Percentiles rank a stretch among this genome's conserved stretches.
phyloP scores from a whole-genome alignment of 2,329 filamentous ascomycete species.

The Reticulascus tulasneorum region DNA sequence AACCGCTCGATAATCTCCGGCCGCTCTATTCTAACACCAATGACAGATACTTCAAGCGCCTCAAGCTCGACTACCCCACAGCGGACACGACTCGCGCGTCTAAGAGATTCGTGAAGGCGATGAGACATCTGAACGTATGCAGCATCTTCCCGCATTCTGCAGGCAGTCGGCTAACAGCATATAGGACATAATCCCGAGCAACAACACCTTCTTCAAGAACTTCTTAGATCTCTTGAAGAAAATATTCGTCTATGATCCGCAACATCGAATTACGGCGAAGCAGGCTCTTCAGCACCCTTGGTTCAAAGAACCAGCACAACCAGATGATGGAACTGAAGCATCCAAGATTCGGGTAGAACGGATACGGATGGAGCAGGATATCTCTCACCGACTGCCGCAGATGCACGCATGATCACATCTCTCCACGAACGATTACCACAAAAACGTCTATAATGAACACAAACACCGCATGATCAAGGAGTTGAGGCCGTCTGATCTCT shows the following conservation, averaged over 20 bases:
- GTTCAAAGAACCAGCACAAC: constrained; percentile 60
- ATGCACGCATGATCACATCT: constrained; percentile 12
- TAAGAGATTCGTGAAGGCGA: constrained; percentile 65
- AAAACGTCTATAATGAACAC: constrained; percentile 16
- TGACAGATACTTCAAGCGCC: constrained; percentile 61
- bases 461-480: constrained; percentile 15
- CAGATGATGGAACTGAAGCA: constrained; percentile 66
- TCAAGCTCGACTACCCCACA: constrained; percentile 62
- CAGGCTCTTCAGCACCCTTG: constrained; percentile 63
- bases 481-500: constrained; percentile 14
- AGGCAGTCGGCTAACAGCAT: constrained; percentile 14
- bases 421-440: too few relatives aligned
- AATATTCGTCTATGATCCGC: constrained; percentile 66
- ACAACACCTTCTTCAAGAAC: constrained; percentile 54
- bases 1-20: neutral
- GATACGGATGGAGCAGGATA: constrained; percentile 39
- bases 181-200: constrained; percentile 62
- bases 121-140: constrained; percentile 63
- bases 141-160: neutral
- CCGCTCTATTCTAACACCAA: constrained; percentile 20
- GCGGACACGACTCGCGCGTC: constrained; percentile 61
- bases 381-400: constrained; percentile 6
- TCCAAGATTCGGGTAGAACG: constrained; percentile 58
- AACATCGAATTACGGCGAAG: constrained; percentile 62
- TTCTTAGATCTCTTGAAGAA: constrained; percentile 62